These are phyloP conservation scores for Yamadazyma kanchanaburiensis DNA, from an alignment of 1,139 yeast genomes.

Conservation along the genomic window DNA sequence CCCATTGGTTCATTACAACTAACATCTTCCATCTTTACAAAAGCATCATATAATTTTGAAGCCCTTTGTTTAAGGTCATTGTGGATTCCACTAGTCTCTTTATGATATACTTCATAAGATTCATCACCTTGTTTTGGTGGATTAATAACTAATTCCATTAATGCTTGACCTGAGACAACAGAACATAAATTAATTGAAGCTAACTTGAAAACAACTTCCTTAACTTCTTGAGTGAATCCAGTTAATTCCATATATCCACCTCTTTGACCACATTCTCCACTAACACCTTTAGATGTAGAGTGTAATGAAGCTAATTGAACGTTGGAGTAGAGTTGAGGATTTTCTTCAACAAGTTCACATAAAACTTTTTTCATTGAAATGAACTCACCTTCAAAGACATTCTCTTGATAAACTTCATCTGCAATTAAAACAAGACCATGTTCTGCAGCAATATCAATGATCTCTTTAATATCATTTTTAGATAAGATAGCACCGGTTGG, in stretches of 20 bases:
- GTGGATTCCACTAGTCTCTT: slow-evolving; percentile 62
- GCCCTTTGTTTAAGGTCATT: slow-evolving; percentile 65
- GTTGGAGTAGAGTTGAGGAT: slow-evolving; percentile 54
- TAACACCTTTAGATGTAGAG: slow-evolving; percentile 93
- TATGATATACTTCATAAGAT: slow-evolving; percentile 63
- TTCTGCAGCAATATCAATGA: slow-evolving; percentile 77
- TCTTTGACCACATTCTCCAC: slow-evolving; percentile 98
- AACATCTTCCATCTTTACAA: slow-evolving; percentile 73
- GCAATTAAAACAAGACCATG: slow-evolving; percentile 85
- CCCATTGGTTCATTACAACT: slow-evolving; percentile 88
- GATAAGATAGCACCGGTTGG: slow-evolving; percentile 89
- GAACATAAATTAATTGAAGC: slow-evolving; percentile 92
- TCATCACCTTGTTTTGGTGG: slow-evolving; percentile 81
- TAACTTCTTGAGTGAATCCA: slow-evolving; percentile 71
- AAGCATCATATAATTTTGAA: slow-evolving; percentile 60
- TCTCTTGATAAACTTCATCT: slow-evolving; percentile 98
- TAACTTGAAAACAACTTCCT: slow-evolving; percentile 70
- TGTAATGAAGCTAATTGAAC: slow-evolving; percentile 92
- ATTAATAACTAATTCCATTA: slow-evolving; percentile 87
- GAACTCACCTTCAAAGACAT: slow-evolving; percentile 67
- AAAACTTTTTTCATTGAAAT: slow-evolving; percentile 68
- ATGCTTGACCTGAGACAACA: slow-evolving; percentile 89
- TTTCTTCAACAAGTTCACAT: slow-evolving; percentile 52
- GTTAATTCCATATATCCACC: slow-evolving; percentile 97
- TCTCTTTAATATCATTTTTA: slow-evolving; percentile 61